Percentiles rank a stretch among this genome's conserved stretches.
Evolutionary conservation across 108 stramenopile genomes (phyloP).

Genomic region (Fragilaria radians): DNA sequence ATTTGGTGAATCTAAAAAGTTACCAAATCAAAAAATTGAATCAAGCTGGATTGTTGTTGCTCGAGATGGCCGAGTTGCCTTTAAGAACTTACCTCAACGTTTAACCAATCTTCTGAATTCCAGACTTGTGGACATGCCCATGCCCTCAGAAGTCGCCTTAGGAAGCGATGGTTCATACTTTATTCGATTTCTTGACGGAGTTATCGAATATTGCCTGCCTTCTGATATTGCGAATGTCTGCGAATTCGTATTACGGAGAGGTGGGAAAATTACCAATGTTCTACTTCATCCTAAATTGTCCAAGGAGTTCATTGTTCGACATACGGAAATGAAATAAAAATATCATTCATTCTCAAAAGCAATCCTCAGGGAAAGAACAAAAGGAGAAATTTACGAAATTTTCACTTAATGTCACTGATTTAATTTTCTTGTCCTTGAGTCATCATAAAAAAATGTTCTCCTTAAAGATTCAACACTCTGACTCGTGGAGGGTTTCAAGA

Average conservation of each 20-base stretch:
- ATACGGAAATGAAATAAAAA: conserved; percentile 31
- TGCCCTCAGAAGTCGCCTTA: conserved; percentile 60
- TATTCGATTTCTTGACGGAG: conserved; percentile 67
- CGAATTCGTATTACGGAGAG: conserved; percentile 37
- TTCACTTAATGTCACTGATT: too few species aligned
- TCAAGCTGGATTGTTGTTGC: conserved; percentile 54
- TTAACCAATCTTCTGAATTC: conserved; percentile 43
- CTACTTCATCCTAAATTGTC: conserved; percentile 39
- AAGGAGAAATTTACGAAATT: too few species aligned
- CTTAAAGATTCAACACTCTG: too few species aligned
- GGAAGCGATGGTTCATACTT: conserved; percentile 69
- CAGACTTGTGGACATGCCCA: conserved; percentile 31
- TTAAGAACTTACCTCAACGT: conserved; percentile 69
- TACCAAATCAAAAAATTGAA: neutral
- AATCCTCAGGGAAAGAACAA: too few species aligned
- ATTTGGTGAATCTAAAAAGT: conserved; percentile 39
- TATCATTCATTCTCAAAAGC: too few species aligned
- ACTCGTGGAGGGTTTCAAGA: too few species aligned
- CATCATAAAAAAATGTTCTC: too few species aligned
- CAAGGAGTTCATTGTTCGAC: conserved; percentile 49
- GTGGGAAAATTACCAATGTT: conserved; percentile 39
- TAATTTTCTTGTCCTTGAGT: too few species aligned
- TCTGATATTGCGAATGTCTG: conserved; percentile 44
- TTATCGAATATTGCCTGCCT: conserved; percentile 66
- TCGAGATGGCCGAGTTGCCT: conserved; percentile 60